Evolutionary conservation across 1,284 basidiomycete genomes (phyloP).

Genomic region (Ustilago xerochloae): DNA sequence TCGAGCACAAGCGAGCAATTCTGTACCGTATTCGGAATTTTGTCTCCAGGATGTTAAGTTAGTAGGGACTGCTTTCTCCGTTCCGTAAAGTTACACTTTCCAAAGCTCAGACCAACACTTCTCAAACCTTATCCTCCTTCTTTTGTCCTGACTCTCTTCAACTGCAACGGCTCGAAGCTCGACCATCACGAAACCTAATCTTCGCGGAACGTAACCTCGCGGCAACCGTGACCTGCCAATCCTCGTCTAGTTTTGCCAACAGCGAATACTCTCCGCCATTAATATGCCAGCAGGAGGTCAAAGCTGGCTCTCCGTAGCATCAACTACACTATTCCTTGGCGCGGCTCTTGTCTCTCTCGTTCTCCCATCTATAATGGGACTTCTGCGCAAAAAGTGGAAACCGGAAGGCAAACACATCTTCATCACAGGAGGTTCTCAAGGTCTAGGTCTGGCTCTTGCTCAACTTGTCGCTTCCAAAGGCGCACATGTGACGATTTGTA

Average conservation of each 20-base stretch:
- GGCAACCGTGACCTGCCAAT: too few species aligned
- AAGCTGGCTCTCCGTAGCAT: slow-evolving; percentile 1
- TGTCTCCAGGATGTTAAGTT: too few species aligned
- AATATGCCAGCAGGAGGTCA: background rate
- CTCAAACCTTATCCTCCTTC: background rate
- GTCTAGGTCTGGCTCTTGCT: slow-evolving; percentile 81
- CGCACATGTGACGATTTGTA: slow-evolving; percentile 84
- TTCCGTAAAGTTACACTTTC: slow-evolving; percentile 13
- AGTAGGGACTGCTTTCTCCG: too few species aligned
- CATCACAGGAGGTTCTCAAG: slow-evolving; percentile 84
- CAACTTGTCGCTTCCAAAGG: slow-evolving; percentile 77
- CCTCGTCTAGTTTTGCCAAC: too few species aligned
- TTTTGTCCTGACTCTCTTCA: background rate
- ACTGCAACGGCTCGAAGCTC: background rate
- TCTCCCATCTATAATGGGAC: slow-evolving; percentile 37
- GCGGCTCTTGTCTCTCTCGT: slow-evolving; percentile 15
- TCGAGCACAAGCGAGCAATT: slow-evolving; percentile 9
- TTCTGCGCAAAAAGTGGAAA: slow-evolving; percentile 31
- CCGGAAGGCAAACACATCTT: slow-evolving; percentile 51
- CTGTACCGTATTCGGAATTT: background rate
- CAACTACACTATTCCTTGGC: slow-evolving; percentile 12
- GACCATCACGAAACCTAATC: background rate
- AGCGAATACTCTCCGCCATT: too few species aligned
- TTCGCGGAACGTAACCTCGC: background rate
- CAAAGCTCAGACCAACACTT: slow-evolving; percentile 18